Percentiles rank a stretch among this genome's conserved stretches.
Conservation (phyloP, 306 rosid species). For the Pterocarpus macrocarpus region DNA sequence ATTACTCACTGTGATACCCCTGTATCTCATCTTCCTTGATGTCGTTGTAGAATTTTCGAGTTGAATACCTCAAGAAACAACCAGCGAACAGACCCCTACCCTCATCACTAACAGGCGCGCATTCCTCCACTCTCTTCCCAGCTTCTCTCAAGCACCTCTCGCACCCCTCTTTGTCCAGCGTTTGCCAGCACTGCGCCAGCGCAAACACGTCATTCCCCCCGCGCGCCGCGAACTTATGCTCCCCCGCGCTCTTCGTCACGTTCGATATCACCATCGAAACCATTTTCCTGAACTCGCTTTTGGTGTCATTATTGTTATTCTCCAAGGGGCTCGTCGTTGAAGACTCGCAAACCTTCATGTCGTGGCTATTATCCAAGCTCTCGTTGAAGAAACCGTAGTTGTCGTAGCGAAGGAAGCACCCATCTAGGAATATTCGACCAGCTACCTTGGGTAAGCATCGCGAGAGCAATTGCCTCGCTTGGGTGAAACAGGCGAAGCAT, state of each 20-base stretch:
- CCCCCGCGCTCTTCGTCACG: slow-evolving; percentile 42
- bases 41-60: slow-evolving; percentile 51
- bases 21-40: too few relatives aligned
- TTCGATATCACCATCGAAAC: slow-evolving; percentile 28
- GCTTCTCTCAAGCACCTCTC: slow-evolving; percentile 52
- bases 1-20: too few relatives aligned
- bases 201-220: slow-evolving; percentile 58
- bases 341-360: slow-evolving; percentile 40
- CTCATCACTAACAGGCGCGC: slow-evolving; percentile 50
- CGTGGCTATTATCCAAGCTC: slow-evolving; percentile 11
- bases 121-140: slow-evolving; percentile 14
- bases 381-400: slow-evolving; percentile 49
- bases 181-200: slow-evolving; percentile 76
- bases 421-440: slow-evolving; percentile 61
- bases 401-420: slow-evolving; percentile 68
- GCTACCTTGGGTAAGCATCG: slow-evolving; percentile 52
- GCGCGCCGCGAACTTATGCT: slow-evolving; percentile 42
- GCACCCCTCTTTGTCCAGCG: slow-evolving; percentile 40
- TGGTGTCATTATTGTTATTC: not conserved
- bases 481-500: slow-evolving; percentile 54
- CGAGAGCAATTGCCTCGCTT: slow-evolving; percentile 43
- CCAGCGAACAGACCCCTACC: slow-evolving; percentile 64
- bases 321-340: not conserved
- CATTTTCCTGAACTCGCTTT: not conserved
- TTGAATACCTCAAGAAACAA: slow-evolving; percentile 67